phyloP scores from a whole-genome alignment of 2,329 filamentous ascomycete genomes.

The Cadophora sp. region DNA sequence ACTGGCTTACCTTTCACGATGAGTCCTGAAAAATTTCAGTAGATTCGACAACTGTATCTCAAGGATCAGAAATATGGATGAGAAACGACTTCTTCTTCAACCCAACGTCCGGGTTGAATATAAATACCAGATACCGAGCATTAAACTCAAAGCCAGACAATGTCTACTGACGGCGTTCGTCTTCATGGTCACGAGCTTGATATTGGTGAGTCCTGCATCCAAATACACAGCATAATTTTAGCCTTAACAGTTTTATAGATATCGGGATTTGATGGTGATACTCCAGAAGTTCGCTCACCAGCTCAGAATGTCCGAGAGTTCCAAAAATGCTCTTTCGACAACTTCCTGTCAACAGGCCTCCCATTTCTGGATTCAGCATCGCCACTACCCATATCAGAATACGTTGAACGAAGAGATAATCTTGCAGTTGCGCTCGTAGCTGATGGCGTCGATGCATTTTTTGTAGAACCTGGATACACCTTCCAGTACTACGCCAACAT shows the following conservation, averaged over 20 bases:
- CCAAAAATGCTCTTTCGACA: slow-evolving; percentile 59
- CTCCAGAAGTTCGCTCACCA: slow-evolving; percentile 12
- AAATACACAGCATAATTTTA: not conserved
- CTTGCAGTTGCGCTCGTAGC: slow-evolving; percentile 60
- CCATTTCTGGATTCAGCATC: slow-evolving; percentile 57
- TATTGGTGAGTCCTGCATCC: slow-evolving; percentile 23
- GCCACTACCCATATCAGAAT: slow-evolving; percentile 58
- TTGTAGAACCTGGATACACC: slow-evolving; percentile 68
- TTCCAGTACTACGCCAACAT: slow-evolving; percentile 70
- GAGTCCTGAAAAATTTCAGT: not conserved
- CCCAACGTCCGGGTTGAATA: not conserved
- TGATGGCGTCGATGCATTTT: slow-evolving; percentile 62
- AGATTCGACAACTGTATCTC: not conserved
- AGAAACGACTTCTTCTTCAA: slow-evolving; percentile 12
- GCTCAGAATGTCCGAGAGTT: slow-evolving; percentile 38
- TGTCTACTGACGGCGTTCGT: slow-evolving; percentile 23
- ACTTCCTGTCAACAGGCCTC: slow-evolving; percentile 51
- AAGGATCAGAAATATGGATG: not conserved
- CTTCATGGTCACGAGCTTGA: slow-evolving; percentile 22
- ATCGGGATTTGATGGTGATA: slow-evolving; percentile 16
- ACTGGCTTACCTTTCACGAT: not conserved
- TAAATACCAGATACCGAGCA: not conserved
- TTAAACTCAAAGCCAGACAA: slow-evolving; percentile 15
- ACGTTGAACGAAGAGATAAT: slow-evolving; percentile 59
- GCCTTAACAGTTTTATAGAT: not conserved